phyloP scores from a whole-genome alignment of 345 rosid genomes.

The Dovyalis caffra region DNA sequence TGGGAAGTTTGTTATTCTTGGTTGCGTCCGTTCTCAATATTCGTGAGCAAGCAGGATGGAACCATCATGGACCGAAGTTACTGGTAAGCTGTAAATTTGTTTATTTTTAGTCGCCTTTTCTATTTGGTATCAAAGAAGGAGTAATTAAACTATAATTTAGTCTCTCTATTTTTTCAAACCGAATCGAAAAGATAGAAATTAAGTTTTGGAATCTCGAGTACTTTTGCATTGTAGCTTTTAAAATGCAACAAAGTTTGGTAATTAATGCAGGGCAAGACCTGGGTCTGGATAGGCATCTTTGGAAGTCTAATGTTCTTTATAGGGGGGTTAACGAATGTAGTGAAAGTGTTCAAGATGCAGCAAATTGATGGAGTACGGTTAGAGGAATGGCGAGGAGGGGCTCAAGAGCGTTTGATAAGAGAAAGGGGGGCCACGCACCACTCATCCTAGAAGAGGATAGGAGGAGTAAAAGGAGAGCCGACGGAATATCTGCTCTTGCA shows the following conservation, averaged over 20 bases:
- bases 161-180: too few species aligned
- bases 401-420: constrained; percentile 46
- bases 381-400: constrained; percentile 79
- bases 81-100: constrained; percentile 40
- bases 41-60: constrained; percentile 40
- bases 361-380: constrained; percentile 50
- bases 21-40: constrained; percentile 64
- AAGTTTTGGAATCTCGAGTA: too few species aligned
- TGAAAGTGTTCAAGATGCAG: constrained; percentile 74
- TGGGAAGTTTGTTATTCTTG: constrained; percentile 57
- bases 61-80: constrained; percentile 45
- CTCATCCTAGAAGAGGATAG: constrained; percentile 53
- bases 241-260: too few species aligned
- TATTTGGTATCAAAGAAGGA: too few species aligned
- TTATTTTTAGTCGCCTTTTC: neutral
- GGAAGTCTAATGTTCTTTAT: constrained; percentile 51
- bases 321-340: constrained; percentile 59
- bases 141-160: too few species aligned
- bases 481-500: constrained; percentile 4
- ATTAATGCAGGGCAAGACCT: constrained; percentile 43
- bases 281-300: constrained; percentile 54
- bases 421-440: constrained; percentile 60
- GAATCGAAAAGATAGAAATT: too few species aligned
- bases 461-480: constrained; percentile 26
- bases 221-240: too few species aligned